Conservation (phyloP, 805 yeast species). For the Pichia gijzeniarum region DNA sequence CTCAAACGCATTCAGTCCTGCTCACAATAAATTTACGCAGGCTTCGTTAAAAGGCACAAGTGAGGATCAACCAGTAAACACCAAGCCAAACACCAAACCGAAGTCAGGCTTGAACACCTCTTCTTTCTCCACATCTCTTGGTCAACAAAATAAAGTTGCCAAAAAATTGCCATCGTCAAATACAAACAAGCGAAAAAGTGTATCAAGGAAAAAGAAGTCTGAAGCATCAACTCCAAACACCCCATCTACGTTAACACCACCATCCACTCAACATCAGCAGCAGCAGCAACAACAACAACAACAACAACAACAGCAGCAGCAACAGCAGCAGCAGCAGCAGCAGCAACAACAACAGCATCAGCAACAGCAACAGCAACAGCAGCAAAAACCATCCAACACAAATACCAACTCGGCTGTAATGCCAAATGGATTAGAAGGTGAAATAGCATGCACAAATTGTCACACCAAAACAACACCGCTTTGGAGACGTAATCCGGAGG, state of each 20-base stretch:
- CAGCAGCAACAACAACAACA: background rate
- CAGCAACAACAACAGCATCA: conserved; percentile 5
- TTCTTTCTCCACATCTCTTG: background rate
- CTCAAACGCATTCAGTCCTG: background rate
- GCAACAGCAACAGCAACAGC: background rate
- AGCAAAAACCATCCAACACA: background rate
- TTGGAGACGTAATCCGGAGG: conserved; percentile 91
- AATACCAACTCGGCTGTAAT: conserved; percentile 5
- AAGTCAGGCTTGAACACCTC: background rate
- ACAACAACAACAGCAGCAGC: background rate
- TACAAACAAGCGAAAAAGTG: conserved; percentile 1
- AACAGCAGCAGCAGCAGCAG: too few relatives aligned
- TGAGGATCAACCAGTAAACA: background rate
- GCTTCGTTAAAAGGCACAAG: too few relatives aligned
- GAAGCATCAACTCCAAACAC: background rate
- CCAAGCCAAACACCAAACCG: background rate
- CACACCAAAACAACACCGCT: conserved; percentile 88
- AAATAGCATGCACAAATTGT: conserved; percentile 69
- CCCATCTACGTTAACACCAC: background rate
- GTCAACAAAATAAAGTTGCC: conserved; percentile 2
- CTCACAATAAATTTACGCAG: too few relatives aligned
- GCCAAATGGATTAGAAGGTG: conserved; percentile 10
- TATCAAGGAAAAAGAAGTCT: conserved; percentile 15
- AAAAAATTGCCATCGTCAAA: conserved; percentile 14
- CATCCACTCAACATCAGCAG: background rate